Evolutionary conservation across 495 filamentous ascomycete genomes (phyloP).

Genomic region (Pyrenopolyporus hunteri): DNA sequence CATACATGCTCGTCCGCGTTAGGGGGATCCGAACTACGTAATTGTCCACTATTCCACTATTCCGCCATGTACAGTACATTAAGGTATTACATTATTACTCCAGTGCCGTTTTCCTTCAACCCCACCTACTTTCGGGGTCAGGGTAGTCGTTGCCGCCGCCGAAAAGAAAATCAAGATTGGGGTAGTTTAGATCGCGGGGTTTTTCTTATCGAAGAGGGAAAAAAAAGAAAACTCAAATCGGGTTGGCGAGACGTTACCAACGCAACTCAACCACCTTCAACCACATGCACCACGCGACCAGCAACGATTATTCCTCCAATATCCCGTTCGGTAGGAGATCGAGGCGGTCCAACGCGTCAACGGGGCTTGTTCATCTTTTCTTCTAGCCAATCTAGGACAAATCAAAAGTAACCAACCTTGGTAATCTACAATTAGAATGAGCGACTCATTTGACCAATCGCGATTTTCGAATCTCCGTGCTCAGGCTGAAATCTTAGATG

Average conservation of each 20-base stretch:
- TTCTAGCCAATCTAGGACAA: too few species aligned
- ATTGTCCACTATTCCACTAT: too few species aligned
- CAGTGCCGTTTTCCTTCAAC: not conserved
- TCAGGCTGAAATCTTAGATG: constrained; percentile 60
- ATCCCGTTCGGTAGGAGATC: not conserved
- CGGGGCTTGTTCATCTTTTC: too few species aligned
- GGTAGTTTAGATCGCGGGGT: constrained; percentile 17
- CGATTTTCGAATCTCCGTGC: constrained; percentile 59
- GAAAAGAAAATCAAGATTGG: not conserved
- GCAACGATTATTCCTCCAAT: constrained; percentile 3
- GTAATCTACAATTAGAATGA: too few species aligned
- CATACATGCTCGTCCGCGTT: not conserved
- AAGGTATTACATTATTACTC: too few species aligned
- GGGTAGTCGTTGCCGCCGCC: not conserved
- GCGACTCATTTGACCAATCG: constrained; percentile 37
- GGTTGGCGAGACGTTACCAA: constrained; percentile 26
- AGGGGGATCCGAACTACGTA: constrained; percentile 1
- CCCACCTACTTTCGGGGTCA: not conserved
- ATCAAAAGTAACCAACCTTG: not conserved
- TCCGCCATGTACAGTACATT: too few species aligned
- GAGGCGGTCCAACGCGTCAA: too few species aligned
- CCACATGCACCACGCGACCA: constrained; percentile 10
- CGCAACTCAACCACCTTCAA: constrained; percentile 12
- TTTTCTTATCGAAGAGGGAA: not conserved
- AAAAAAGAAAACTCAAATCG: constrained; percentile 2